phyloP scores from a whole-genome alignment of 768 basidiomycete species.

The Pholiota conissans region DNA sequence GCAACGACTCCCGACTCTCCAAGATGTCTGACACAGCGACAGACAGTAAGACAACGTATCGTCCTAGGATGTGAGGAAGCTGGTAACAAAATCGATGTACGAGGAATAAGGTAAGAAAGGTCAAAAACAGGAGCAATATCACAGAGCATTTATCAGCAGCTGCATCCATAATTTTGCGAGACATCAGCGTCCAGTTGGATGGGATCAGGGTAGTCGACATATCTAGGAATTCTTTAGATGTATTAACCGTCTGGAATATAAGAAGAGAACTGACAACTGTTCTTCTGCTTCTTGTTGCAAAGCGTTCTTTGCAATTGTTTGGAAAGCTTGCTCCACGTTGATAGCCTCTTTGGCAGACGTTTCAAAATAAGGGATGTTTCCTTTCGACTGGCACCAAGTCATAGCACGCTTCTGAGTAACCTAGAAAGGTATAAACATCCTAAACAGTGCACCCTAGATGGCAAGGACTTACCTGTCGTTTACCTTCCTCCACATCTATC shows the following conservation, averaged over 20 bases:
- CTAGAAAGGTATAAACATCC: constrained; percentile 35
- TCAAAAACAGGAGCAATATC: neutral
- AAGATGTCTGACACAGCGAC: constrained; percentile 7
- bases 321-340: constrained; percentile 99
- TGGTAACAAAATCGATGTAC: constrained; percentile 11
- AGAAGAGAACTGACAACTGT: constrained; percentile 61
- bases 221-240: constrained; percentile 49
- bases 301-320: constrained; percentile 99
- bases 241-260: neutral
- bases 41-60: neutral
- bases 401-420: constrained; percentile 99
- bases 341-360: constrained; percentile 99
- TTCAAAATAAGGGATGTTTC: constrained; percentile 99
- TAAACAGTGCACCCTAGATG: neutral
- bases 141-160: constrained; percentile 54
- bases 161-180: constrained; percentile 90
- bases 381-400: constrained; percentile 99
- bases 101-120: constrained; percentile 8
- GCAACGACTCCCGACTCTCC: constrained; percentile 1
- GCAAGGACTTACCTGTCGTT: constrained; percentile 76
- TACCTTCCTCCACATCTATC: constrained; percentile 99
- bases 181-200: constrained; percentile 95
- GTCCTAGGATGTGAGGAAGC: constrained; percentile 12
- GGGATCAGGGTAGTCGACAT: constrained; percentile 98
- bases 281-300: constrained; percentile 96